Conservation (phyloP, 228 moss, liverwort and hornwort genomes). For the Sphagnum magellanicum region DNA sequence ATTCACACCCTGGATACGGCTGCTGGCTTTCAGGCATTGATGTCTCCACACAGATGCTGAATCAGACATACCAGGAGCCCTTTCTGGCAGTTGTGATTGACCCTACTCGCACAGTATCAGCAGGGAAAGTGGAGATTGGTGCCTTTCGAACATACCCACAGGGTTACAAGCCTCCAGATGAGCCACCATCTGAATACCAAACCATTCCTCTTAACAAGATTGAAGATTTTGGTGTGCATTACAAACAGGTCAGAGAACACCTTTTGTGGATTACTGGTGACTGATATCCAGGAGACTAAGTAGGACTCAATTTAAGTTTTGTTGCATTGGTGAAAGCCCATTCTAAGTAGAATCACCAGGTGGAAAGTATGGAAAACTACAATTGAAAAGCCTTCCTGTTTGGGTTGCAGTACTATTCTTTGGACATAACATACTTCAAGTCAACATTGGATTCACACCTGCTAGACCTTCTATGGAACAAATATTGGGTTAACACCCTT, state of each 20-base stretch:
- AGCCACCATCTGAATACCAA: slow-evolving; percentile 92
- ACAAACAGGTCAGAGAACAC: slow-evolving; percentile 53
- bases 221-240: slow-evolving; percentile 95
- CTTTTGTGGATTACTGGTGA: neutral
- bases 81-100: slow-evolving; percentile 96
- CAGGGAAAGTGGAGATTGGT: slow-evolving; percentile 97
- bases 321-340: neutral
- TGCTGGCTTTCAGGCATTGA: slow-evolving; percentile 98
- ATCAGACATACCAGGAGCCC: slow-evolving; percentile 91
- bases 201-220: slow-evolving; percentile 90
- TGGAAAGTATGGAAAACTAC: neutral
- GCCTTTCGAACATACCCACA: slow-evolving; percentile 89
- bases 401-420: slow-evolving; percentile 80
- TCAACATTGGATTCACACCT: slow-evolving; percentile 83
- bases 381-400: neutral
- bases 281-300: neutral
- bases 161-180: slow-evolving; percentile 91
- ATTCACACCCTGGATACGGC: slow-evolving; percentile 95
- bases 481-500: slow-evolving; percentile 93
- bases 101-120: slow-evolving; percentile 94
- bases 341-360: neutral
- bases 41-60: slow-evolving; percentile 90
- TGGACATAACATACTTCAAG: slow-evolving; percentile 89
- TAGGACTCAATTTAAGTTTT: neutral
- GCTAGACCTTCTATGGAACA: slow-evolving; percentile 86